Conservation (phyloP, 2,329 filamentous ascomycete species). For the Ascochyta pisi region DNA sequence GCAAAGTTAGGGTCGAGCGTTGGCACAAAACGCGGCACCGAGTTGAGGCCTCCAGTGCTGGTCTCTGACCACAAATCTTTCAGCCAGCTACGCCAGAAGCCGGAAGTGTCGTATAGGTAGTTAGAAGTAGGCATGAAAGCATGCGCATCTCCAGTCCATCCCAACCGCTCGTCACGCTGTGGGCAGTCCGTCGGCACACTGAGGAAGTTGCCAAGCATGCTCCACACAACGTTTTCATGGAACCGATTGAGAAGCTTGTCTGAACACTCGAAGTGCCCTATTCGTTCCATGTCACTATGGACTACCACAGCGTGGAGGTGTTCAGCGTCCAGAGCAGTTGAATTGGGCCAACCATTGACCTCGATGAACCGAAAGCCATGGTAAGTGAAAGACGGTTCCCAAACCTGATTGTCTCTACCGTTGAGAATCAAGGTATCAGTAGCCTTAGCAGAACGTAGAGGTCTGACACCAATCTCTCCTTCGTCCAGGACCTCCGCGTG, state of each 20-base stretch:
- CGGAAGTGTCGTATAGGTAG: conserved; percentile 60
- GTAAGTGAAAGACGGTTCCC: conserved; percentile 60
- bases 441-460: conserved; percentile 55
- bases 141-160: conserved; percentile 62
- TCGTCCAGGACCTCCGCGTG: conserved; percentile 65
- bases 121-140: conserved; percentile 60
- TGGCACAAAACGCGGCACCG: no score
- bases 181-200: conserved; percentile 60
- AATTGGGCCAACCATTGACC: conserved; percentile 48
- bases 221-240: conserved; percentile 63
- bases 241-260: conserved; percentile 61
- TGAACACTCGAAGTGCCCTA: conserved; percentile 61
- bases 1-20: no score
- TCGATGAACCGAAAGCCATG: conserved; percentile 58
- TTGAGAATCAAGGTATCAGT: conserved; percentile 46
- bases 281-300: conserved; percentile 61
- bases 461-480: conserved; percentile 52
- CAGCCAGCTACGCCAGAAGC: conserved; percentile 60
- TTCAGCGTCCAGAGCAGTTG: neutral
- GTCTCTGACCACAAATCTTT: conserved; percentile 49
- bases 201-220: conserved; percentile 64
- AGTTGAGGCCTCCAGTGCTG: no score
- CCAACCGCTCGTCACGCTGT: conserved; percentile 62
- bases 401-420: conserved; percentile 28
- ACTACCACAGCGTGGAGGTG: conserved; percentile 52